These are phyloP conservation scores for Russula vinacea DNA, from an alignment of 768 basidiomycete species.

Conservation along the genomic window DNA sequence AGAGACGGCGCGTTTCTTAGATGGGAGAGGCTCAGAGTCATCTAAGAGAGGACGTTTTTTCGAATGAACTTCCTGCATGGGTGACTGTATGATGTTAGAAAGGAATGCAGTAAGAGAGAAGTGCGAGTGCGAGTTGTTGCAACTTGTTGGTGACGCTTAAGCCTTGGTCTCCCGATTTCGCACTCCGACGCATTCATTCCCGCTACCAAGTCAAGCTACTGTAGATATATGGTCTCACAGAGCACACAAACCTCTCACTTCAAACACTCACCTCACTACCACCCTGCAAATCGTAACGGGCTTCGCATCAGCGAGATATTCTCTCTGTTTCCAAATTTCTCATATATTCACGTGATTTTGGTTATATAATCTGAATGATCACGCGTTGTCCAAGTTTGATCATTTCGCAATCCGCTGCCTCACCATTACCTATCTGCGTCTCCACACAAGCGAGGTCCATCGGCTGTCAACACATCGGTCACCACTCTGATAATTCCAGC, in stretches of 20 bases:
- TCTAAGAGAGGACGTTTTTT: constrained; percentile 30
- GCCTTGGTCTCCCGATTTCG: constrained; percentile 10
- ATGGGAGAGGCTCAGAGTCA: constrained; percentile 29
- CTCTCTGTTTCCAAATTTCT: not conserved
- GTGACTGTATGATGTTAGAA: not conserved
- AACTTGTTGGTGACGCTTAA: constrained; percentile 6
- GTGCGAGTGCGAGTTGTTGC: not conserved
- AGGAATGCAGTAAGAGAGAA: not conserved
- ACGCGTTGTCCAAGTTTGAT: constrained; percentile 47
- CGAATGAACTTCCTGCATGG: constrained; percentile 29
- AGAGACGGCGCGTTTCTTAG: constrained; percentile 35
- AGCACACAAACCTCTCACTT: not conserved
- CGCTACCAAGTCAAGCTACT: constrained; percentile 4
- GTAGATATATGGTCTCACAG: not conserved
- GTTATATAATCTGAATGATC: constrained; percentile 11
- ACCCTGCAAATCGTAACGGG: not conserved
- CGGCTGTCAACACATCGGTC: constrained; percentile 40
- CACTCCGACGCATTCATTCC: constrained; percentile 20
- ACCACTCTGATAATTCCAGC: not conserved
- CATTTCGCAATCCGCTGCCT: constrained; percentile 81
- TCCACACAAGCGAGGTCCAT: constrained; percentile 89
- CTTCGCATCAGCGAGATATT: not conserved
- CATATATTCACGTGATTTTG: constrained; percentile 3
- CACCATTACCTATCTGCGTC: constrained; percentile 84
- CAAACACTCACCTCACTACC: not conserved